Evolutionary conservation across 176 grass and related monocot genomes (phyloP).

Genomic region (Aegilops umbellulata): DNA sequence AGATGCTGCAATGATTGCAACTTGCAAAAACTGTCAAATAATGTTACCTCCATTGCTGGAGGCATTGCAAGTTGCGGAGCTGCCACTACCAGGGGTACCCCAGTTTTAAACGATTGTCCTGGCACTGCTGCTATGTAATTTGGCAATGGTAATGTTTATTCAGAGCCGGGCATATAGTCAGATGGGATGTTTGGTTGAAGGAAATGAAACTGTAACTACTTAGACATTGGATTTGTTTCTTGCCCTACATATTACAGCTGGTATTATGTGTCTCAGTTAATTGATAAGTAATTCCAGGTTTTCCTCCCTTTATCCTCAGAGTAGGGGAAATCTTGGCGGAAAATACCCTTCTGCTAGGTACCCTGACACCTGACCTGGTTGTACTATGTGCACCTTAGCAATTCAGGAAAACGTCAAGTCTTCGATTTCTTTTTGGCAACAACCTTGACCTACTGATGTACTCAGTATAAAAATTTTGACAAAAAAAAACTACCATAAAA

Average conservation of each 20-base stretch:
- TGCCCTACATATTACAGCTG: background rate
- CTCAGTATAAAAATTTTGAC: too few relatives aligned
- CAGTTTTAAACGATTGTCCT: too few relatives aligned
- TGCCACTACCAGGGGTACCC: background rate
- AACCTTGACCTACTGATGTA: too few relatives aligned
- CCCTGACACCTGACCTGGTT: too few relatives aligned
- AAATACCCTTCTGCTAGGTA: too few relatives aligned
- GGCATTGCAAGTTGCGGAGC: background rate
- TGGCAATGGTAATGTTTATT: background rate
- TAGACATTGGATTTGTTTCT: background rate
- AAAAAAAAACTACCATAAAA: too few relatives aligned
- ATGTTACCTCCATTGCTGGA: background rate
- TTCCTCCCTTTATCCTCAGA: background rate
- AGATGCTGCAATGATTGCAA: slow-evolving; percentile 40
- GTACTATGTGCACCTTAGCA: too few relatives aligned
- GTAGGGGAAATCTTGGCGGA: too few relatives aligned
- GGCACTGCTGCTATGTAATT: background rate
- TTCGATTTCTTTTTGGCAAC: too few relatives aligned
- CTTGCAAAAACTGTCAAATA: background rate
- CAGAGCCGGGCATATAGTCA: background rate
- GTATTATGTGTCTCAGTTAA: background rate
- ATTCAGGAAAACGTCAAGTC: too few relatives aligned
- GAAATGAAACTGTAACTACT: background rate
- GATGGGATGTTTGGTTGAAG: background rate
- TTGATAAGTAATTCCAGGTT: too few relatives aligned